Conservation (phyloP, 495 filamentous ascomycete species). For the Hypomontagnella submonticulosa region DNA sequence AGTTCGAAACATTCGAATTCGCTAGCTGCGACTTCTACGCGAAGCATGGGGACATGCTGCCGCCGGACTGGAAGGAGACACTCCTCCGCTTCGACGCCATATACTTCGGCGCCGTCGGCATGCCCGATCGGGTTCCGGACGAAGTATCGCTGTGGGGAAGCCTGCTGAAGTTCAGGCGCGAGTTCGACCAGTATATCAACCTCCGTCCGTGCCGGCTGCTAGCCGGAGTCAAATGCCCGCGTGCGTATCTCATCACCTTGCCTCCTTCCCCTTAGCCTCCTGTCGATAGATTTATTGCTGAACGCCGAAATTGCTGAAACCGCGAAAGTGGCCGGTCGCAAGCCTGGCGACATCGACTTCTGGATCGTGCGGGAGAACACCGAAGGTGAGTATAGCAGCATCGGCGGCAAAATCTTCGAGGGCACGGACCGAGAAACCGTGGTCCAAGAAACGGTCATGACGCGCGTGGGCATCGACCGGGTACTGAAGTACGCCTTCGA, state of each 20-base stretch:
- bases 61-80: slow-evolving; percentile 45
- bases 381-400: slow-evolving; percentile 80
- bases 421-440: slow-evolving; percentile 76
- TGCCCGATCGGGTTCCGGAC: slow-evolving; percentile 47
- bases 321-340: slow-evolving; percentile 61
- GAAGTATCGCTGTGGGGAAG: slow-evolving; percentile 60
- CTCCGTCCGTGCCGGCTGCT: slow-evolving; percentile 86
- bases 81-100: slow-evolving; percentile 47
- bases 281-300: no score
- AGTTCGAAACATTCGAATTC: slow-evolving; percentile 48
- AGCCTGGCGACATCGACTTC: slow-evolving; percentile 79
- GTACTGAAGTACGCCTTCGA: slow-evolving; percentile 79
- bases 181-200: slow-evolving; percentile 85
- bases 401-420: slow-evolving; percentile 54
- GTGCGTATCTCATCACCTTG: slow-evolving; percentile 32
- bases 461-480: slow-evolving; percentile 80
- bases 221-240: slow-evolving; percentile 70
- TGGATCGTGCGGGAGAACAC: slow-evolving; percentile 87
- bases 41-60: slow-evolving; percentile 49
- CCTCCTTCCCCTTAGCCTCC: no score
- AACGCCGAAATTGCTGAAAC: background rate
- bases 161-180: slow-evolving; percentile 80
- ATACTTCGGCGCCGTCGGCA: slow-evolving; percentile 51
- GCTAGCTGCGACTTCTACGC: slow-evolving; percentile 46
- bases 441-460: slow-evolving; percentile 73